A percentile compares a stretch with the other conserved stretches of the same genome.
Evolutionary conservation across 1,284 basidiomycete genomes (phyloP).

Genomic region (Polyporus tsugae): DNA sequence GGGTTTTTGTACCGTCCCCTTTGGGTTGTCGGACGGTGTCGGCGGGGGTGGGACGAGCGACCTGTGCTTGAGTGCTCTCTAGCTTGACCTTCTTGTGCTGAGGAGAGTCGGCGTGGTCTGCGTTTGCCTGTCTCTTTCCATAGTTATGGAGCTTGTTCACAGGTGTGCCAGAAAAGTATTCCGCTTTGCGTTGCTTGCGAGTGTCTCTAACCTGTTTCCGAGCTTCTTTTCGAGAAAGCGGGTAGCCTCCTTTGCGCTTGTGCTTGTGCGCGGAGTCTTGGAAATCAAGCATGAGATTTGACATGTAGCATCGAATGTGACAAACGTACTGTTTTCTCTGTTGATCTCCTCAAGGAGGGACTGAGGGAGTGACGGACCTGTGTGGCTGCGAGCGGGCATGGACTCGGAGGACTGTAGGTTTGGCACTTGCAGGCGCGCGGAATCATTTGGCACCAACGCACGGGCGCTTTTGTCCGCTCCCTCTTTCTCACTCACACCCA

Average conservation of each 20-base stretch:
- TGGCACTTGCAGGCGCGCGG: slow-evolving; percentile 20
- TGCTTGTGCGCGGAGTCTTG: slow-evolving; percentile 27
- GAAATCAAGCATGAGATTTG: background rate
- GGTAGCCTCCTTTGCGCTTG: slow-evolving; percentile 34
- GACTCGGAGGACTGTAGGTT: slow-evolving; percentile 11
- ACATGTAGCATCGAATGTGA: background rate
- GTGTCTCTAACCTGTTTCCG: slow-evolving; percentile 67
- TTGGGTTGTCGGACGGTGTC: slow-evolving; percentile 1
- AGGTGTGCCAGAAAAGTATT: slow-evolving; percentile 53
- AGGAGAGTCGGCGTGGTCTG: slow-evolving; percentile 51
- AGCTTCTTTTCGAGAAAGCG: slow-evolving; percentile 64
- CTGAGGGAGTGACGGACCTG: slow-evolving; percentile 41
- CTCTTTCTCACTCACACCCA: slow-evolving; percentile 11
- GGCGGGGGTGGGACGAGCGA: slow-evolving; percentile 12
- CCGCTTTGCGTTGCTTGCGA: slow-evolving; percentile 67
- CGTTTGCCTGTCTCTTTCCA: slow-evolving; percentile 44
- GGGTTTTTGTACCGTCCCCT: background rate
- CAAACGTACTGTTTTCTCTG: slow-evolving; percentile 25
- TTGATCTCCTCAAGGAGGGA: slow-evolving; percentile 43
- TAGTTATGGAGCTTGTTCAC: slow-evolving; percentile 28
- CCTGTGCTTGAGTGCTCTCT: slow-evolving; percentile 7
- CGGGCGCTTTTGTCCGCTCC: slow-evolving; percentile 6
- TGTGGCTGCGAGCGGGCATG: slow-evolving; percentile 34
- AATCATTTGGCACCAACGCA: background rate
- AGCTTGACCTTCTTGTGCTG: slow-evolving; percentile 54